Conservation (phyloP, 495 filamentous ascomycete species). For the Penicillium ochrochloron region DNA sequence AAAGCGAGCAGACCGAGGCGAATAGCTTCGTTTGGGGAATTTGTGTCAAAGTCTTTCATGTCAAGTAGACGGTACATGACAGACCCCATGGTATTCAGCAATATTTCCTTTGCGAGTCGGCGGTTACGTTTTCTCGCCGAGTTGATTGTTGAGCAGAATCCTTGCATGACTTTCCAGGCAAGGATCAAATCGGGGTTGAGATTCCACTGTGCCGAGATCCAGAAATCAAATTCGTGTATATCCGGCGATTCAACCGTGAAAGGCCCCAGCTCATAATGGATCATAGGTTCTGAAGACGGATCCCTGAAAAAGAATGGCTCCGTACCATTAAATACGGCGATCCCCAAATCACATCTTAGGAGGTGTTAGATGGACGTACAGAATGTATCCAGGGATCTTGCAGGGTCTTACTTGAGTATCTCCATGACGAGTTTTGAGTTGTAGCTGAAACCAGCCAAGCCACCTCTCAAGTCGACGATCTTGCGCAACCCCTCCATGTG, state of each 20-base stretch:
- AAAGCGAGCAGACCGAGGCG: conserved; percentile 47
- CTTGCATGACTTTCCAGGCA: conserved; percentile 38
- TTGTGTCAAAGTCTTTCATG: conserved; percentile 27
- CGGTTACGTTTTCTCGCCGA: conserved; percentile 25
- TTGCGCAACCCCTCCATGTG: conserved; percentile 42
- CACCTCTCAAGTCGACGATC: conserved; percentile 44
- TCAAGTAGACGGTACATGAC: conserved; percentile 49
- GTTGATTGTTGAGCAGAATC: conserved; percentile 45
- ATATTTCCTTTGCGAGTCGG: conserved; percentile 31
- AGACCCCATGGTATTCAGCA: conserved; percentile 43
- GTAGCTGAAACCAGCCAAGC: conserved; percentile 20
- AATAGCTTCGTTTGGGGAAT: conserved; percentile 39
- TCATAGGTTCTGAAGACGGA: conserved; percentile 29
- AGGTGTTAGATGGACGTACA: conserved; percentile 1
- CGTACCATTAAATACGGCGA: conserved; percentile 33
- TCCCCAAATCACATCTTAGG: conserved; percentile 35
- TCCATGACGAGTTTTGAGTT: conserved; percentile 17
- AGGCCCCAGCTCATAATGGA: conserved; percentile 12
- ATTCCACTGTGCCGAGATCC: background rate
- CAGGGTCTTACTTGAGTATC: conserved; percentile 11
- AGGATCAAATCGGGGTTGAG: conserved; percentile 27
- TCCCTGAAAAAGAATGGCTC: conserved; percentile 39
- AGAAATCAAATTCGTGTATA: background rate
- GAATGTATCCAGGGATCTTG: background rate
- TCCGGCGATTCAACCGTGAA: conserved; percentile 7